Evolutionary conservation across 129 eudicot genomes (phyloP).

Genomic region (Centella asiatica): DNA sequence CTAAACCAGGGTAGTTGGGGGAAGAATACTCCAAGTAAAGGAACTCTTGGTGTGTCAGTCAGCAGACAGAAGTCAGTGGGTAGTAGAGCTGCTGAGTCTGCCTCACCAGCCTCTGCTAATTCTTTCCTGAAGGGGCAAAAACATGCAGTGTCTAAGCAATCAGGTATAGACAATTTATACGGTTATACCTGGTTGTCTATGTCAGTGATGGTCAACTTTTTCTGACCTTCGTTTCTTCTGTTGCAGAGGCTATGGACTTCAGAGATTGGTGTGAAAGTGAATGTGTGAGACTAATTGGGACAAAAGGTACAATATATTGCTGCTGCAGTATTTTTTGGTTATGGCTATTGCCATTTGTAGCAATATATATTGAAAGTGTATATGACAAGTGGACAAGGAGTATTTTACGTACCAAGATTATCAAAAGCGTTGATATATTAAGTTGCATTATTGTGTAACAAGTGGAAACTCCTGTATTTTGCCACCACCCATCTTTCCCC

Average conservation of each 20-base stretch:
- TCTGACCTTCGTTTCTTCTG: not conserved
- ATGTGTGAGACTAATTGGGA: conserved; percentile 69
- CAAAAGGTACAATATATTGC: conserved; percentile 52
- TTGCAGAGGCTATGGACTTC: conserved; percentile 87
- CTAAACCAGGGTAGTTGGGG: conserved; percentile 52
- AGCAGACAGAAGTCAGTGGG: conserved; percentile 48
- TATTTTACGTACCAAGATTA: not conserved
- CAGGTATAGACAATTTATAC: conserved; percentile 40
- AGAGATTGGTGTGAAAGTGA: conserved; percentile 92
- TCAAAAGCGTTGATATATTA: not conserved
- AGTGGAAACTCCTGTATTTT: not conserved
- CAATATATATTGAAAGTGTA: not conserved
- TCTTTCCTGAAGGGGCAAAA: conserved; percentile 41
- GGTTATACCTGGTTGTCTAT: not conserved
- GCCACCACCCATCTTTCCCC: not conserved
- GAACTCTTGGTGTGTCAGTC: conserved; percentile 27
- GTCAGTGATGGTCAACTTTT: not conserved
- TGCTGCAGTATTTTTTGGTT: not conserved
- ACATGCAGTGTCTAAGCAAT: conserved; percentile 46
- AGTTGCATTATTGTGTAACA: not conserved
- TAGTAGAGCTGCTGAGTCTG: conserved; percentile 42
- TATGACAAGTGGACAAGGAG: not conserved
- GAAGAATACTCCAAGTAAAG: conserved; percentile 58
- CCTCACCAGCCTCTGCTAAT: conserved; percentile 35
- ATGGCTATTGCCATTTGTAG: not conserved